Conservation (phyloP, 2,329 filamentous ascomycete species). For the Pseudocercospora vitis region DNA sequence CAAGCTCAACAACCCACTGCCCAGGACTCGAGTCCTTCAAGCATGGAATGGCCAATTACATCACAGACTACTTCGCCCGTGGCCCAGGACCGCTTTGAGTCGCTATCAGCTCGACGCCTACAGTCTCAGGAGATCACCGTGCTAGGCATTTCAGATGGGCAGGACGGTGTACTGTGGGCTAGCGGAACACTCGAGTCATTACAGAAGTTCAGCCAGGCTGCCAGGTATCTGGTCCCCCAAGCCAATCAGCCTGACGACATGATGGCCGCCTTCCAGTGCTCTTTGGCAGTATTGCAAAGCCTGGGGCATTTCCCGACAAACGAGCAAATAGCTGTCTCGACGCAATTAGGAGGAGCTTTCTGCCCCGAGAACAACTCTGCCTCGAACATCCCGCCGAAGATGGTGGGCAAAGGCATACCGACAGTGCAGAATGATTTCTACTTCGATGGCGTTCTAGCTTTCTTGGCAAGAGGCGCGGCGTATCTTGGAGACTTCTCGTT, state of each 20-base stretch:
- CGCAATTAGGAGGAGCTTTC: neutral
- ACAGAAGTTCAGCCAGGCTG: neutral
- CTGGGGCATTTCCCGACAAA: neutral
- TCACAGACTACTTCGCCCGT: neutral
- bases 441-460: neutral
- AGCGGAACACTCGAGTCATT: neutral
- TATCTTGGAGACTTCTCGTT: neutral
- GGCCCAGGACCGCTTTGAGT: neutral
- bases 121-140: neutral
- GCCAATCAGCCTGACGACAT: neutral
- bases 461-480: neutral
- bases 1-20: neutral
- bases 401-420: neutral
- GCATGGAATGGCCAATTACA: neutral
- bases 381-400: neutral
- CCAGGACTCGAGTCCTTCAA: neutral
- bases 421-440: neutral
- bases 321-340: neutral
- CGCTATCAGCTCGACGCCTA: neutral
- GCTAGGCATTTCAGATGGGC: neutral
- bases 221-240: neutral
- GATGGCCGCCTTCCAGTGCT: neutral
- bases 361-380: neutral
- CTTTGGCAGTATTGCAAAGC: neutral
- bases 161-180: neutral